These are phyloP conservation scores for Globisporangium ultimum DNA, from an alignment of 352 stramenopile genomes.

Conservation along the genomic window DNA sequence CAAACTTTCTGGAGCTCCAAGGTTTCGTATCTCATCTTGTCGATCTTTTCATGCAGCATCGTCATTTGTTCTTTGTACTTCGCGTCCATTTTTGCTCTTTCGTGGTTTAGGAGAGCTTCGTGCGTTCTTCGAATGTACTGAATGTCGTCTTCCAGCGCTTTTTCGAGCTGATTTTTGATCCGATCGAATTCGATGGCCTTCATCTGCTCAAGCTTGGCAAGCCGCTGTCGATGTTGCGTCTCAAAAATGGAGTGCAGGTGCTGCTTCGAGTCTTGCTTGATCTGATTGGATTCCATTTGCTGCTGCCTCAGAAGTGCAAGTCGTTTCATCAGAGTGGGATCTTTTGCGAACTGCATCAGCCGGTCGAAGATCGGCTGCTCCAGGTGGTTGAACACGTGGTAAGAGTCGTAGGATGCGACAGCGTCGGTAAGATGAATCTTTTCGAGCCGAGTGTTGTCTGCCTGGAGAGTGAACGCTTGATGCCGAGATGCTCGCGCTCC, in stretches of 20 bases:
- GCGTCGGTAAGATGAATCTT: constrained; percentile 58
- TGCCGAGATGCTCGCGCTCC: constrained; percentile 27
- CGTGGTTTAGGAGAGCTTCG: constrained; percentile 41
- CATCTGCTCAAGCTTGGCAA: constrained; percentile 35
- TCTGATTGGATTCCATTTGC: constrained; percentile 40
- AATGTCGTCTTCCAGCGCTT: constrained; percentile 55
- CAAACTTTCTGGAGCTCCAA: constrained; percentile 46
- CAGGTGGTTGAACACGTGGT: constrained; percentile 62
- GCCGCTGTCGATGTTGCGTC: constrained; percentile 30
- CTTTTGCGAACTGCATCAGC: constrained; percentile 61
- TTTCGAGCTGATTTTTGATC: constrained; percentile 46
- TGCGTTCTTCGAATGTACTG: constrained; percentile 65
- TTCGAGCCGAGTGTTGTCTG: constrained; percentile 31
- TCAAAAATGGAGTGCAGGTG: constrained; percentile 52
- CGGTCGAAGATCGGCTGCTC: constrained; percentile 68
- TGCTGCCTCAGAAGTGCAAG: constrained; percentile 47
- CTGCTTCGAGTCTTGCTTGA: constrained; percentile 42
- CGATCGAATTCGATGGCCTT: constrained; percentile 32
- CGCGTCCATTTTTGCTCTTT: constrained; percentile 57
- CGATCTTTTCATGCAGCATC: constrained; percentile 30
- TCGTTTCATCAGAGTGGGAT: constrained; percentile 54
- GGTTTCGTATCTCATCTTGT: constrained; percentile 40
- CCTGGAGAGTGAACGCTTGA: constrained; percentile 52
- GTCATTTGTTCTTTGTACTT: constrained; percentile 54
- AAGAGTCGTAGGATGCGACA: constrained; percentile 54